These are phyloP conservation scores for Trichoderma semiorbis DNA, from an alignment of 2,329 filamentous ascomycete species.

Conservation along the genomic window DNA sequence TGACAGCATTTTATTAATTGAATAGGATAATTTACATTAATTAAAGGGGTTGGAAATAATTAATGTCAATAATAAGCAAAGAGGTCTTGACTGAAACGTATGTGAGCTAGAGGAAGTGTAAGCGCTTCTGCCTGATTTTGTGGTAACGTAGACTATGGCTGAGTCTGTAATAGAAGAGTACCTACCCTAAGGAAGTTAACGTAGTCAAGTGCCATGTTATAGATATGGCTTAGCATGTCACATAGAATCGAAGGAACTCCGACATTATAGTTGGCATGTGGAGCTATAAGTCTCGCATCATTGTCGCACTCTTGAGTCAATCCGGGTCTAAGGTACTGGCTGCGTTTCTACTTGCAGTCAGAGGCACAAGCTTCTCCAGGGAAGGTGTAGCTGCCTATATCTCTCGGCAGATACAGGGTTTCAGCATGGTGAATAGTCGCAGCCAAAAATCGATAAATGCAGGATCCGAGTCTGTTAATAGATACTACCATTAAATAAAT, in stretches of 20 bases:
- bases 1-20: neutral
- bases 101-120: neutral
- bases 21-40: neutral
- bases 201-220: neutral
- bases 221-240: neutral
- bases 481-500: too few species aligned
- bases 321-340: neutral
- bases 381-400: neutral
- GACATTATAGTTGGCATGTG: too few species aligned
- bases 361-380: neutral
- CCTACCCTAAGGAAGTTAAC: neutral
- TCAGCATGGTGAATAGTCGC: too few species aligned
- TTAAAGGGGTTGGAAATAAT: neutral
- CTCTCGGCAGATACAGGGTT: too few species aligned
- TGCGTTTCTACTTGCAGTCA: neutral
- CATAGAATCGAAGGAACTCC: neutral
- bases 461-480: too few species aligned
- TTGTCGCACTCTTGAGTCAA: neutral
- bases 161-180: neutral
- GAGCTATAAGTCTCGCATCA: neutral
- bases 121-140: neutral
- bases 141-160: neutral
- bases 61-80: neutral
- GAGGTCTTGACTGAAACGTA: neutral
- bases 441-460: too few species aligned